Evolutionary conservation across 495 filamentous ascomycete species (phyloP).

Genomic region (Penicillium ucsense): DNA sequence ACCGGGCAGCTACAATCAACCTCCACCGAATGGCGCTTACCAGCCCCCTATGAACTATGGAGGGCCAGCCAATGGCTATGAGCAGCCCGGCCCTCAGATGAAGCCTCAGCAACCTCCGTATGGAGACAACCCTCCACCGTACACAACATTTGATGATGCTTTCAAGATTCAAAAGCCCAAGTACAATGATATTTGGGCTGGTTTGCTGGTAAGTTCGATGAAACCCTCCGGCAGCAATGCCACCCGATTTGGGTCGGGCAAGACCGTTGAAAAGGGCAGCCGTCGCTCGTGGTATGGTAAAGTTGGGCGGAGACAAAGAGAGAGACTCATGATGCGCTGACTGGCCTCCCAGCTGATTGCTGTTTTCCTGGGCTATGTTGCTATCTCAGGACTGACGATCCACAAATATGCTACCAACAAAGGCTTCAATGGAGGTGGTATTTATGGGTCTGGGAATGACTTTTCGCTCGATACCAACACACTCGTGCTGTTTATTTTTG

Average conservation of each 20-base stretch:
- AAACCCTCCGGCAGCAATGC: not conserved
- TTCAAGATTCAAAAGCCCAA: constrained; percentile 78
- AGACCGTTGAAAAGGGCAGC: too few relatives aligned
- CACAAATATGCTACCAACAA: constrained; percentile 63
- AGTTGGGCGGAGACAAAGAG: not conserved
- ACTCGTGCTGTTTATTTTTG: constrained; percentile 71
- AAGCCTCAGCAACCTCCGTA: constrained; percentile 20
- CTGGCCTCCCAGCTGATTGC: constrained; percentile 48
- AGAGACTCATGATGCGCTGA: not conserved
- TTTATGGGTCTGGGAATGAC: constrained; percentile 56
- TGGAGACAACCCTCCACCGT: constrained; percentile 23
- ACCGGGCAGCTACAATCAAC: constrained; percentile 9
- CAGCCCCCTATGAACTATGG: constrained; percentile 3
- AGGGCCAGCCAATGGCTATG: constrained; percentile 8
- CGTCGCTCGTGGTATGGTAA: not conserved
- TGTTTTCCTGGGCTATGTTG: constrained; percentile 66
- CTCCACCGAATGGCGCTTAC: constrained; percentile 9
- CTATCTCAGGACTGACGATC: constrained; percentile 66
- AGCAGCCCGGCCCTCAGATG: constrained; percentile 13
- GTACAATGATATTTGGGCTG: constrained; percentile 84
- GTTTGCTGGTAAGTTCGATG: constrained; percentile 48
- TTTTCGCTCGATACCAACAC: constrained; percentile 73
- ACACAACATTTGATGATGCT: constrained; percentile 55
- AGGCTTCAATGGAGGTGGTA: constrained; percentile 59
- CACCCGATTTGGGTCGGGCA: too few relatives aligned